Conservation (phyloP, 2,329 filamentous ascomycete genomes). For the Penicillium occitanis region DNA sequence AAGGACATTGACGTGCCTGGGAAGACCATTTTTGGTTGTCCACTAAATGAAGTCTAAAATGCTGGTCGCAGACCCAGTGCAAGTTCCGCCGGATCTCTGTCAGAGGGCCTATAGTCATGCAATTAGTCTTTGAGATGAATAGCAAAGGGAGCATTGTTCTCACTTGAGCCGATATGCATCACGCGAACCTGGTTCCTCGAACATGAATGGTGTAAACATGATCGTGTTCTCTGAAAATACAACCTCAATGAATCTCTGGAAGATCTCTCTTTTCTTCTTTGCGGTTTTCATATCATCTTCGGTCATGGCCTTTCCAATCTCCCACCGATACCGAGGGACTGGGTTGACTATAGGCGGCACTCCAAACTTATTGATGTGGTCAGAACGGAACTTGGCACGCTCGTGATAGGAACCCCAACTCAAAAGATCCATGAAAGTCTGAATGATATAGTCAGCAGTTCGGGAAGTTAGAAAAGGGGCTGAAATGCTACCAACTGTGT, state of each 20-base stretch:
- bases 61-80: too few relatives aligned
- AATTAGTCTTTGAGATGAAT: background rate
- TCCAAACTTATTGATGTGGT: background rate
- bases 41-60: too few relatives aligned
- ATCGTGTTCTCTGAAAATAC: background rate
- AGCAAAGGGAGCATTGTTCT: too few relatives aligned
- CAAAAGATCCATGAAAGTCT: background rate
- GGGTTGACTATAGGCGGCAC: background rate
- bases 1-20: too few relatives aligned
- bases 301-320: background rate
- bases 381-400: background rate
- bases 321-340: background rate
- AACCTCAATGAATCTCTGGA: background rate
- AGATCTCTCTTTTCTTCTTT: background rate
- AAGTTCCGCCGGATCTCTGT: too few relatives aligned
- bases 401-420: background rate
- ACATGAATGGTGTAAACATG: too few relatives aligned
- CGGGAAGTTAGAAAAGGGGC: background rate
- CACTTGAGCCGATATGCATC: too few relatives aligned
- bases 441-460: background rate
- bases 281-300: background rate
- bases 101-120: too few relatives aligned
- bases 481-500: background rate
- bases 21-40: too few relatives aligned
- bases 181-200: too few relatives aligned